Conservation (phyloP, 306 rosid genomes). For the peach (Prunus persica) region Prunus_persica_NCBIv2 NC_034011.1:19869501-19870000, state of each 20-base stretch:
- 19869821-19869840: slow-evolving; percentile 64
- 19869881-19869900: slow-evolving; percentile 86
- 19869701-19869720: neutral
- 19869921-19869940: slow-evolving; percentile 66
- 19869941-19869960: slow-evolving; percentile 41
- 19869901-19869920: slow-evolving; percentile 98
- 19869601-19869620: neutral
- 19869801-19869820: slow-evolving; percentile 68
- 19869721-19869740: neutral
- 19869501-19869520: neutral
- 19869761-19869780: neutral
- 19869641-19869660: neutral
- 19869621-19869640: neutral
- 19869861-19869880: slow-evolving; percentile 89
- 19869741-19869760: neutral
- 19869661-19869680: neutral
- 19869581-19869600: neutral
- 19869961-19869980: neutral
- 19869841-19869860: slow-evolving; percentile 51
- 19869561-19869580: neutral
- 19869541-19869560: neutral
- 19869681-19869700: neutral
- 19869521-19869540: neutral
- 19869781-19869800: neutral
- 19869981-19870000: neutral